Conservation (phyloP, 257 asterid genomes). For the Asclepias syriaca region DNA sequence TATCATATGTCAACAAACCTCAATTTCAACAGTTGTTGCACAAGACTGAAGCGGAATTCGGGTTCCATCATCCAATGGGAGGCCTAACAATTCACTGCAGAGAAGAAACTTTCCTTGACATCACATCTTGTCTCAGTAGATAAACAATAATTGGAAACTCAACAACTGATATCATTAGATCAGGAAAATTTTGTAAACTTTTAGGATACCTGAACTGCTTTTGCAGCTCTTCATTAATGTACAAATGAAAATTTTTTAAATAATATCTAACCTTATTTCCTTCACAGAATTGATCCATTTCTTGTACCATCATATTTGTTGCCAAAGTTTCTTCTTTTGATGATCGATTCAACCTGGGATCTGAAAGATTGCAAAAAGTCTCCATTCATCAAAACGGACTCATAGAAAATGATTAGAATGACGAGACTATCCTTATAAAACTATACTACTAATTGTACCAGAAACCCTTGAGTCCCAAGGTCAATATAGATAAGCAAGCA, state of each 20-base stretch:
- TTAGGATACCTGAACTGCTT: neutral
- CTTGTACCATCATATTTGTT: neutral
- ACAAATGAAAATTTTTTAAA: neutral
- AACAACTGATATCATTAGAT: neutral
- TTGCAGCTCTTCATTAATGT: neutral
- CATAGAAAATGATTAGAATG: neutral
- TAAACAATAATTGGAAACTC: neutral
- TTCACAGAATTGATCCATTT: neutral
- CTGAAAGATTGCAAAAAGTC: neutral
- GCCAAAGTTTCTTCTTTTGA: neutral
- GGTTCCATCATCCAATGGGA: conserved; percentile 34
- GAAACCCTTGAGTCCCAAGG: neutral
- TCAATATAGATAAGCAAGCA: neutral
- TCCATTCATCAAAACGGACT: neutral
- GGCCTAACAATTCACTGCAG: conserved; percentile 29
- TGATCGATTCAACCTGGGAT: neutral
- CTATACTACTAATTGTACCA: neutral
- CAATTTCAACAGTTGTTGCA: conserved; percentile 22
- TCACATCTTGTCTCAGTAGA: conserved; percentile 18
- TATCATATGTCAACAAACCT: conserved; percentile 25
- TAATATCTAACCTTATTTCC: neutral
- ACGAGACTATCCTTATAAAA: neutral
- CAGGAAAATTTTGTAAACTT: neutral
- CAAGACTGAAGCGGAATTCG: conserved; percentile 29
- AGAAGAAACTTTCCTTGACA: conserved; percentile 28